Base-by-base conservation (phyloP, 225 moss, liverwort and hornwort species). In the Physcomitrium patens region DNA sequence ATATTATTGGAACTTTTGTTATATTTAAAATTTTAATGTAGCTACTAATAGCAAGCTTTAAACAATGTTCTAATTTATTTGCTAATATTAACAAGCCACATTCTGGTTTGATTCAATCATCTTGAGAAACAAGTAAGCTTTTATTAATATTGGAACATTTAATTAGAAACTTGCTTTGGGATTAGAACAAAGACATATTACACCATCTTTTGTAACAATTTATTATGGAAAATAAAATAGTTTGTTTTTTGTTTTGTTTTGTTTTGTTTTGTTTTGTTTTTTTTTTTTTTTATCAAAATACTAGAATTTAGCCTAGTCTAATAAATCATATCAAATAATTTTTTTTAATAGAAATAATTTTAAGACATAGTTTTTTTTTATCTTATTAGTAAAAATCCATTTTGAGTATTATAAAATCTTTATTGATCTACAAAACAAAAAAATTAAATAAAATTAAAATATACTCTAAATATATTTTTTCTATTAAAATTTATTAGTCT, bases 291-390 rank as follows among this genome's bases (percentile, higher is more conserved):
- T 1, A 24, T 24, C 1, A 24, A 1, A 24, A 24, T 24, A 24
- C 24, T 24, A 48, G 76, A 67, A n/a, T 60, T 46, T 78, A 93
- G 89, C 89, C 91, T 24, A 89, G 70, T 89, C 91, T 85, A 93
- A 93, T 65, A 91, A 86, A 72, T 81, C 76, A 51, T 89, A 86
- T 91, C 93, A 93, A 49, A 72, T 73, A 86, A 86, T 80, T 77
- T 91, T 87, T 12, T 86, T 44, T 7, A 86, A 89, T 13, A 93
- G 84, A 78, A 84, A 93, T 55, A 85, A 80, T 72, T 93, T 80
- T 45, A 93, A 93, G 16, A 89, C 89, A 70, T 87, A 93, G 65
- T 88, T 78, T 89, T 89, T 93, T 86, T 91, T 88, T 70, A 86
- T 89, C 65, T 93, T 85, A 22, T 60, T 93, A 91, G 50, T 84